phyloP scores from a whole-genome alignment of 441 rosid genomes.

The Melastoma candidum region DNA sequence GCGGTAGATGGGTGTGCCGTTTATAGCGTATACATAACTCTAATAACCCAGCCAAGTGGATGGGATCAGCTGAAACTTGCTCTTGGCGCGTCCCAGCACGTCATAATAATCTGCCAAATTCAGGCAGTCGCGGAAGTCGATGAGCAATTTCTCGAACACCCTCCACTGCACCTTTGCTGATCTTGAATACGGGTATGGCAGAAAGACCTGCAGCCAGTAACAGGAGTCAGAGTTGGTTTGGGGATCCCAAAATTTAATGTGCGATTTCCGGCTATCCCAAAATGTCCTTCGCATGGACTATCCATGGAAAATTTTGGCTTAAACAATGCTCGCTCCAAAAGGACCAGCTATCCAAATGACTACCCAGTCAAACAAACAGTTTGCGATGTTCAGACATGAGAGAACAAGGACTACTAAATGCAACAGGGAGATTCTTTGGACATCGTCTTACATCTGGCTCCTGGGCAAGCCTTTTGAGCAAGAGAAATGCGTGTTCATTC shows the following conservation, averaged over 20 bases:
- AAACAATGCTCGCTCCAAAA: too few species aligned
- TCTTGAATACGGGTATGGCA: slow-evolving; percentile 70
- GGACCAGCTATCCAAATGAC: too few species aligned
- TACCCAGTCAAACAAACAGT: too few species aligned
- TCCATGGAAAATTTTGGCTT: too few species aligned
- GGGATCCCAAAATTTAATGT: too few species aligned
- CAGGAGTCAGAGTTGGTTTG: too few species aligned
- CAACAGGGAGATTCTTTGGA: not conserved
- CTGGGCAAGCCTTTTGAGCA: slow-evolving; percentile 63
- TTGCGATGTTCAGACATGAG: too few species aligned
- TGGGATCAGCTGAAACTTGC: slow-evolving; percentile 69
- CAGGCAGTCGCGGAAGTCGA: slow-evolving; percentile 77
- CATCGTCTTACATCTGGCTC: slow-evolving; percentile 59
- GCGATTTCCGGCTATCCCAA: too few species aligned
- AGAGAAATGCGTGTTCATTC: slow-evolving; percentile 48
- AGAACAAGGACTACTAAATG: not conserved
- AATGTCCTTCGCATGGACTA: too few species aligned
- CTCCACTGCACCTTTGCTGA: slow-evolving; percentile 67
- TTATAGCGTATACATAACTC: not conserved
- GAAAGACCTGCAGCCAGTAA: slow-evolving; percentile 45
- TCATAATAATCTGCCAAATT: slow-evolving; percentile 50
- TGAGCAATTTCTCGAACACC: slow-evolving; percentile 74
- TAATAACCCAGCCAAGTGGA: slow-evolving; percentile 67
- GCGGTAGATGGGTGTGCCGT: too few species aligned
- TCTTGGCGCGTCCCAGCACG: slow-evolving; percentile 56